Evolutionary conservation across 371 early-diverging fungal species (phyloP).

Genomic region (Blakeslea trispora): DNA sequence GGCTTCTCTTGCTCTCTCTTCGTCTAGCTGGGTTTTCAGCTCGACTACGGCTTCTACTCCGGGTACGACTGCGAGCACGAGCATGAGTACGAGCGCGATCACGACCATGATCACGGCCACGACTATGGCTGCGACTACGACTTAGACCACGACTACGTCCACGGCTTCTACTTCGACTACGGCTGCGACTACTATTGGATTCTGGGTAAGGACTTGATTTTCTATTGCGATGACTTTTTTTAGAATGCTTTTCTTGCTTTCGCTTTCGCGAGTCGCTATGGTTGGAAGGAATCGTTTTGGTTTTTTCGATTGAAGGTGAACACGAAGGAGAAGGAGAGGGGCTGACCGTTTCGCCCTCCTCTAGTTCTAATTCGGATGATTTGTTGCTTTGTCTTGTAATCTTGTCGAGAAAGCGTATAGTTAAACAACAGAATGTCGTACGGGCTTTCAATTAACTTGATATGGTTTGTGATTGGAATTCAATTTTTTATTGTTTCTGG

Average conservation of each 20-base stretch:
- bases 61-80: neutral
- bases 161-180: slow-evolving; percentile 1
- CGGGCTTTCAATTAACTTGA: too few species aligned
- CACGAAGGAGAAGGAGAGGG: slow-evolving; percentile 25
- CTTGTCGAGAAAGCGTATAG: neutral
- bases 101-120: neutral
- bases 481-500: too few species aligned
- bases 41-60: neutral
- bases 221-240: neutral
- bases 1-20: neutral
- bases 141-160: neutral
- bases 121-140: slow-evolving; percentile 6
- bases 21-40: neutral
- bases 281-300: neutral
- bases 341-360: slow-evolving; percentile 30
- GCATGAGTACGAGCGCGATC: neutral
- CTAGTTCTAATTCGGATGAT: slow-evolving; percentile 23
- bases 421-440: too few species aligned
- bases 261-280: neutral
- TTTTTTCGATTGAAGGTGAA: slow-evolving; percentile 1
- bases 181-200: neutral
- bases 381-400: slow-evolving; percentile 1
- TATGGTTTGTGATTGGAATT: too few species aligned
- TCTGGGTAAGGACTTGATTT: neutral
- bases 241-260: neutral